A percentile compares a stretch with the other conserved stretches of the same genome.
phyloP scores from a whole-genome alignment of 768 basidiomycete species.

The Boletus sensibilis region DNA sequence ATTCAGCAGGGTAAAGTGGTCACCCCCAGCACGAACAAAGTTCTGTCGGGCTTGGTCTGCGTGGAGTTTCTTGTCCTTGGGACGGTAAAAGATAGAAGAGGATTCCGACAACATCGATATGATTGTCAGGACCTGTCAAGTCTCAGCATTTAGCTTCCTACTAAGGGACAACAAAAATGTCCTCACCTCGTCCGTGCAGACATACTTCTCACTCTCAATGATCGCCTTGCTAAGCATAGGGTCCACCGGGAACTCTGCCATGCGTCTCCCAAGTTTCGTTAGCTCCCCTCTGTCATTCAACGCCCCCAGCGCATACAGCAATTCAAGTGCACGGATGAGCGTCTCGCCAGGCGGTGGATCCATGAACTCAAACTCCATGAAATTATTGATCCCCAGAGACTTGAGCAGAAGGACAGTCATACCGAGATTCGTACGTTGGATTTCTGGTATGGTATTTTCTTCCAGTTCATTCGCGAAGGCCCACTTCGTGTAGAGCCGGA shows the following conservation, averaged over 20 bases:
- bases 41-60: conserved; percentile 98
- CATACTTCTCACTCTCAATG: conserved; percentile 91
- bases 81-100: conserved; percentile 90
- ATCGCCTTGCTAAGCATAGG: conserved; percentile 97
- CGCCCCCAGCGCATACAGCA: conserved; percentile 93
- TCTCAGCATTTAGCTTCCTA: not conserved
- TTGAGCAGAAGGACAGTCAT: conserved; percentile 95
- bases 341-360: conserved; percentile 98
- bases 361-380: conserved; percentile 97
- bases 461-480: conserved; percentile 95
- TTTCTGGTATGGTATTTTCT: conserved; percentile 96
- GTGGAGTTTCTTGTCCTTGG: conserved; percentile 97
- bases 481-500: conserved; percentile 99
- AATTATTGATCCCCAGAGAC: conserved; percentile 96
- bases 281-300: conserved; percentile 95
- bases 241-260: conserved; percentile 99
- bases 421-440: conserved; percentile 96
- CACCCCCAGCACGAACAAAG: conserved; percentile 92
- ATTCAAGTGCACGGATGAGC: conserved; percentile 89
- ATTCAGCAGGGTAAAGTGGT: conserved; percentile 96
- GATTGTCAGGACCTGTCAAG: conserved; percentile 81
- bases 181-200: conserved; percentile 91
- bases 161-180: not conserved
- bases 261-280: conserved; percentile 93
- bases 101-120: conserved; percentile 98